Evolutionary conservation across 129 eudicot genomes (phyloP).

Genomic region (Daucus carota): DNA sequence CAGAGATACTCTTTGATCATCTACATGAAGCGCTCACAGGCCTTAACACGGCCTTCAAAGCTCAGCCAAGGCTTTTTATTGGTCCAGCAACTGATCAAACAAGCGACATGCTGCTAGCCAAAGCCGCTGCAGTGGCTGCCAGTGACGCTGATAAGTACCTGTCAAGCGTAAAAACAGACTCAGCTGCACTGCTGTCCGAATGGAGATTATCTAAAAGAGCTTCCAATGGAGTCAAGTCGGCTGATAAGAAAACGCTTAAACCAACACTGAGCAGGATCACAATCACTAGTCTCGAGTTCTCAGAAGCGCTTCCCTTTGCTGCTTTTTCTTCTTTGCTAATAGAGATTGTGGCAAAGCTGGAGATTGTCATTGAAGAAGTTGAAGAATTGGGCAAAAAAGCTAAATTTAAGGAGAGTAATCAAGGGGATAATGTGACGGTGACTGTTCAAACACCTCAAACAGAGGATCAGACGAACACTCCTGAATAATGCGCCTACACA

Average conservation of each 20-base stretch:
- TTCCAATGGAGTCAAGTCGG: slow-evolving; percentile 10
- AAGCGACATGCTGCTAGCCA: slow-evolving; percentile 35
- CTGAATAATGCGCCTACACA: no score
- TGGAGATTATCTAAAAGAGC: slow-evolving; percentile 37
- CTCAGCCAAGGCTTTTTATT: slow-evolving; percentile 84
- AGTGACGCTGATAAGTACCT: slow-evolving; percentile 25
- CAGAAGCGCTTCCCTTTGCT: slow-evolving; percentile 94
- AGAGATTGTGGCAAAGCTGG: slow-evolving; percentile 84
- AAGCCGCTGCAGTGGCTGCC: slow-evolving; percentile 35
- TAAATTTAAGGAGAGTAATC: slow-evolving; percentile 47
- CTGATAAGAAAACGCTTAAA: slow-evolving; percentile 37
- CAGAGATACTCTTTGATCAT: slow-evolving; percentile 56
- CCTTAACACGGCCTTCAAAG: slow-evolving; percentile 66
- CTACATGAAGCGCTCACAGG: slow-evolving; percentile 66
- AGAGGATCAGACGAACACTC: not conserved
- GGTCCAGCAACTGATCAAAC: slow-evolving; percentile 37
- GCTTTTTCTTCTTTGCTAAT: slow-evolving; percentile 84
- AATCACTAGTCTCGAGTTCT: slow-evolving; percentile 76
- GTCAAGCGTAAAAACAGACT: slow-evolving; percentile 36
- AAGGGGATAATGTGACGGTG: slow-evolving; percentile 22
- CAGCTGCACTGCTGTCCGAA: slow-evolving; percentile 32
- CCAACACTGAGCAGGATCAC: slow-evolving; percentile 69
- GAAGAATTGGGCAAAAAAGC: slow-evolving; percentile 81
- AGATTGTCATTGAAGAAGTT: slow-evolving; percentile 81
- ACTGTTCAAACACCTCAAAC: slow-evolving; percentile 17